Evolutionary conservation across 2,329 filamentous ascomycete species (phyloP).

Genomic region (Colletotrichum orbiculare): DNA sequence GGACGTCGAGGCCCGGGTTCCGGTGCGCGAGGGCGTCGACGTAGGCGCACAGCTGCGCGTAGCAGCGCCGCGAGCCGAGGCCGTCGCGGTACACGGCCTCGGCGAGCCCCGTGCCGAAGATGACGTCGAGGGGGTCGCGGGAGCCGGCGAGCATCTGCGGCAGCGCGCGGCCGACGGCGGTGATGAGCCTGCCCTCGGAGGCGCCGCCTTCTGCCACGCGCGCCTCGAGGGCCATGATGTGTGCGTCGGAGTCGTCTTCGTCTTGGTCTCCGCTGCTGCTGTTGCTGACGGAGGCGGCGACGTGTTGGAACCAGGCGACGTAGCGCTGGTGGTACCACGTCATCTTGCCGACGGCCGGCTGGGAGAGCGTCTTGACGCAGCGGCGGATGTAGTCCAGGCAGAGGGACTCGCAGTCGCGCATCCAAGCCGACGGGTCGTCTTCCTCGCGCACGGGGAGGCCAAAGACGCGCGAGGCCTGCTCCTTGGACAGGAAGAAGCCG

Average conservation of each 20-base stretch:
- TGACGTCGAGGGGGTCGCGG: slow-evolving; percentile 43
- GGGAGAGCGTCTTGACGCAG: not conserved
- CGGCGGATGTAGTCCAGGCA: slow-evolving; percentile 33
- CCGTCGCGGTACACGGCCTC: slow-evolving; percentile 41
- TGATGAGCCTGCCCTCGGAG: slow-evolving; percentile 39
- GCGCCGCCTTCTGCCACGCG: slow-evolving; percentile 28
- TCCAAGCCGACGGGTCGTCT: slow-evolving; percentile 37
- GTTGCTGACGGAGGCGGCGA: not conserved
- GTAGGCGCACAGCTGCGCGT: slow-evolving; percentile 39
- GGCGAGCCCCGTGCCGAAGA: slow-evolving; percentile 42
- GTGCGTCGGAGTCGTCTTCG: not conserved
- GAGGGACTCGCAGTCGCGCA: slow-evolving; percentile 36
- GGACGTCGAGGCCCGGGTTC: slow-evolving; percentile 46
- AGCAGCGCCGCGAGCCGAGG: slow-evolving; percentile 37
- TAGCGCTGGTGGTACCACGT: slow-evolving; percentile 34
- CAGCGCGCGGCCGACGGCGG: slow-evolving; percentile 40
- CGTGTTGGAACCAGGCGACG: slow-evolving; percentile 36
- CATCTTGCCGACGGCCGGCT: slow-evolving; percentile 13
- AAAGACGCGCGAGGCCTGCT: slow-evolving; percentile 35
- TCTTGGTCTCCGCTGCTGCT: not conserved
- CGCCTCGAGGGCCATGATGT: slow-evolving; percentile 29
- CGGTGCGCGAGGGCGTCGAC: slow-evolving; percentile 42
- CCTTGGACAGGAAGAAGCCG: slow-evolving; percentile 32
- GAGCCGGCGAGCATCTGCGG: slow-evolving; percentile 40
- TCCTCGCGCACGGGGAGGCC: slow-evolving; percentile 23